A percentile compares a stretch with the other conserved stretches of the same genome.
Evolutionary conservation across 1,284 basidiomycete species (phyloP).

Genomic region (Melanopsichium pennsylvanicum): DNA sequence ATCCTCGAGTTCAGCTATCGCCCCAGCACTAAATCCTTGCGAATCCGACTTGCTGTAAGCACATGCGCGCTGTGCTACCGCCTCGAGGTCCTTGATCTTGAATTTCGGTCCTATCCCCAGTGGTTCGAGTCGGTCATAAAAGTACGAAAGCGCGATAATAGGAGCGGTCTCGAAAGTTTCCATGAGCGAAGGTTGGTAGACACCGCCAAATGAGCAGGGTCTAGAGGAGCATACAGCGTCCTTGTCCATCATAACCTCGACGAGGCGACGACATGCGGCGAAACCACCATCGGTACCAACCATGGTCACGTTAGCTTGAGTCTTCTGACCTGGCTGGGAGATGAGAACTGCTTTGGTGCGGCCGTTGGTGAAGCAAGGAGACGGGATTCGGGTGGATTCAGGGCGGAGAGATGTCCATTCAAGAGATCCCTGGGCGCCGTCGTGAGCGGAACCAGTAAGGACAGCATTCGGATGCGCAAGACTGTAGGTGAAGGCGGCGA

Average conservation of each 20-base stretch:
- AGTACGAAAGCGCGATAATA: conserved; percentile 76
- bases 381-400: conserved; percentile 69
- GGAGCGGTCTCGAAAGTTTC: conserved; percentile 77
- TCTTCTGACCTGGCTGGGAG: conserved; percentile 70
- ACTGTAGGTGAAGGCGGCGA: conserved; percentile 84
- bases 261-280: conserved; percentile 81
- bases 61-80: conserved; percentile 58
- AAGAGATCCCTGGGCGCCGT: conserved; percentile 19
- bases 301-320: conserved; percentile 52
- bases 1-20: conserved; percentile 79
- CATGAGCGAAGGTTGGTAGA: conserved; percentile 93
- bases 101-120: conserved; percentile 71
- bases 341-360: conserved; percentile 76
- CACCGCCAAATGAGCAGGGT: conserved; percentile 95
- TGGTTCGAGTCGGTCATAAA: conserved; percentile 90
- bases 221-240: conserved; percentile 81
- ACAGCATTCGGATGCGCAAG: conserved; percentile 66
- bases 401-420: conserved; percentile 63
- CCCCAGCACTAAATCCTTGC: conserved; percentile 62
- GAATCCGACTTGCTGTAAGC: conserved; percentile 21
- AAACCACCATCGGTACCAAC: conserved; percentile 74
- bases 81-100: conserved; percentile 48
- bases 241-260: conserved; percentile 94
- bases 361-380: conserved; percentile 82
- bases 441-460: conserved; percentile 35